Percentiles rank a stretch among this genome's conserved stretches.
Conservation (phyloP, 2,329 filamentous ascomycete genomes). For the Phoma herbarum region DNA sequence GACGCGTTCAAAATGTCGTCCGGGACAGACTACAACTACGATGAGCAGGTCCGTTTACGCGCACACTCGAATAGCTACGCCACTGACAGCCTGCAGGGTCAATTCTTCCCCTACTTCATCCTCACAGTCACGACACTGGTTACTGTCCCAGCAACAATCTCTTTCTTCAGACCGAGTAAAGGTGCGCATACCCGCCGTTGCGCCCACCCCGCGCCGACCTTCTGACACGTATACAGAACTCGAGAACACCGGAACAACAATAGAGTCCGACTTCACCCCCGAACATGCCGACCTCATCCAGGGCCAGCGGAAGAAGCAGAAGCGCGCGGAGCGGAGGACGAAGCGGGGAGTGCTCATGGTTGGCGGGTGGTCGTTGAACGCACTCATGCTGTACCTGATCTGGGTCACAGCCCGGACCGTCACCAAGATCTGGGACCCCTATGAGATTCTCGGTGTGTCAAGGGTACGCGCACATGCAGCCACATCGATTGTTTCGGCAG, state of each 20-base stretch:
- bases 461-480: constrained; percentile 65
- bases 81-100: constrained; percentile 65
- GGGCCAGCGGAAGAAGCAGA: constrained; percentile 82
- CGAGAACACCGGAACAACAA: constrained; percentile 81
- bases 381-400: constrained; percentile 92
- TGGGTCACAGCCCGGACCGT: constrained; percentile 74
- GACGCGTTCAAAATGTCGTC: constrained; percentile 44
- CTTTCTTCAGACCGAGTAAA: constrained; percentile 80
- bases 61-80: constrained; percentile 1
- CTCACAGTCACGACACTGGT: constrained; percentile 87
- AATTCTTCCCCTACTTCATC: constrained; percentile 99
- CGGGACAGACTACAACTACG: constrained; percentile 91
- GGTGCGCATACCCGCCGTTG: constrained; percentile 52
- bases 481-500: constrained; percentile 5
- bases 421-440: constrained; percentile 93
- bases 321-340: constrained; percentile 86
- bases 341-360: constrained; percentile 83
- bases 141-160: constrained; percentile 90
- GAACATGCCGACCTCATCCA: constrained; percentile 86
- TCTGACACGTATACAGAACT: constrained; percentile 61
- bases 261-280: constrained; percentile 81
- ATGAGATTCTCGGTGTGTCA: constrained; percentile 88
- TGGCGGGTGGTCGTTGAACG: constrained; percentile 83
- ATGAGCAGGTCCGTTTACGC: constrained; percentile 74
- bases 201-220: constrained; percentile 5